Evolutionary conservation across 257 asterid genomes (phyloP).

Genomic region (Penstemon newberryi): DNA sequence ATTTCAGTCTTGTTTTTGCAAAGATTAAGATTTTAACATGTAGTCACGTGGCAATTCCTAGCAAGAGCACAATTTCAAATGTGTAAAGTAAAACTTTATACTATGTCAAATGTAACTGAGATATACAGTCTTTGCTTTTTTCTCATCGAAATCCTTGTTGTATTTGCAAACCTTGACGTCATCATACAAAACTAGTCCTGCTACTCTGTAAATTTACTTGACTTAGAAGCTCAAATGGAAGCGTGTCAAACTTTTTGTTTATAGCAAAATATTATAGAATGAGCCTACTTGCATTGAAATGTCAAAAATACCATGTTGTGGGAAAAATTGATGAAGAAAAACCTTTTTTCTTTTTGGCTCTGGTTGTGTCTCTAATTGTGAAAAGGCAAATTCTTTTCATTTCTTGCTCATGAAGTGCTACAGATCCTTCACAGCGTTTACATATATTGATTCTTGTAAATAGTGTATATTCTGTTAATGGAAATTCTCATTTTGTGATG

Average conservation of each 20-base stretch:
- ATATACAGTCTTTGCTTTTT: background rate
- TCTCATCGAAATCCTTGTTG: background rate
- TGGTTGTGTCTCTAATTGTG: background rate
- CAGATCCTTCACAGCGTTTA: background rate
- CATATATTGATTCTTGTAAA: background rate
- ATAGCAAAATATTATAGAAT: background rate
- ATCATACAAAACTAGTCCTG: background rate
- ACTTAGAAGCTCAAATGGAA: background rate
- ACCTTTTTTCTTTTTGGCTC: background rate
- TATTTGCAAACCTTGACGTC: background rate
- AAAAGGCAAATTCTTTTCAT: background rate
- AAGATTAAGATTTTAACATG: too few species aligned
- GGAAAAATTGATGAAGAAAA: background rate
- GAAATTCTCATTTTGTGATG: constrained; percentile 8
- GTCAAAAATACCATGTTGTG: background rate
- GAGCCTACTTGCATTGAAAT: background rate
- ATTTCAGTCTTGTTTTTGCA: too few species aligned
- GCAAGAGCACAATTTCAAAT: too few species aligned
- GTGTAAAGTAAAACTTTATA: too few species aligned
- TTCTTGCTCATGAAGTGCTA: background rate
- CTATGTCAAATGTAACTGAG: too few species aligned
- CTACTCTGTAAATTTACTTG: background rate
- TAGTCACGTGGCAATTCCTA: too few species aligned
- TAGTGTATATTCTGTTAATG: background rate
- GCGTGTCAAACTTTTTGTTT: background rate